Base-by-base conservation (phyloP, 306 rosid species). In the Morella rubra region DNA sequence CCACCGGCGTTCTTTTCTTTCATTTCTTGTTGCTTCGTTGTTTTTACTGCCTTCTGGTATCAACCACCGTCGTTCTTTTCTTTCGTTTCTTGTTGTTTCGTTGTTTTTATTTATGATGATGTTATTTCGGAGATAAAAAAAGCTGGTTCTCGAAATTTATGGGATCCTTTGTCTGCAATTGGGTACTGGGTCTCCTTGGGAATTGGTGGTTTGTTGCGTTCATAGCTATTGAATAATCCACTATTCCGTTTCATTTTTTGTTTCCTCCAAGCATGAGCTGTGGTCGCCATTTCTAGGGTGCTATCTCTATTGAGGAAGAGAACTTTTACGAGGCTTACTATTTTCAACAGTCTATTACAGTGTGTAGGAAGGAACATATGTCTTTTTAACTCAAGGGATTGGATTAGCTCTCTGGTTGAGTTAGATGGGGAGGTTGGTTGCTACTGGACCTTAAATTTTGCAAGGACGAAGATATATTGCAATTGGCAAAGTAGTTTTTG, bases 401-500 rank as follows among this genome's bases (percentile, higher is more conserved):
- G n/a, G 59, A 7, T 16, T 53, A 6, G 18, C 6, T 53, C 20
- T 0, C 8, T 7, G 59, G 59, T 3, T 18, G n/a, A 5, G 5
- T 27, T 8, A 24, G 42, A 27, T 9, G 41, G 16, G 70, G 47
- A 40, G 32, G 66, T 10, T 40, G 9, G 8, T 40, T 64, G 47
- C 22, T 64, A 40, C 13, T 40, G 13, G 69, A 40, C 11, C 69
- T 59, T n/a, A 64, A 7, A 32, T 64, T 12, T 60, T 12, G 44
- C 12, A 27, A 13, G 8, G 67, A 42, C 44, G 44, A 64, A 64
- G 69, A 59, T 4, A 22, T 24, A 60, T 60, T 60, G 18, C n/a
- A 60, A 13, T 1, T 65, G 46, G 12, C 65, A 27, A 71, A 81
- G 44, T 68, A 40, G 78, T 16, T 44, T 45, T 73, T 44, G 32